phyloP scores from a whole-genome alignment of 1,284 basidiomycete species.

The Cryptococcus sp. region DNA sequence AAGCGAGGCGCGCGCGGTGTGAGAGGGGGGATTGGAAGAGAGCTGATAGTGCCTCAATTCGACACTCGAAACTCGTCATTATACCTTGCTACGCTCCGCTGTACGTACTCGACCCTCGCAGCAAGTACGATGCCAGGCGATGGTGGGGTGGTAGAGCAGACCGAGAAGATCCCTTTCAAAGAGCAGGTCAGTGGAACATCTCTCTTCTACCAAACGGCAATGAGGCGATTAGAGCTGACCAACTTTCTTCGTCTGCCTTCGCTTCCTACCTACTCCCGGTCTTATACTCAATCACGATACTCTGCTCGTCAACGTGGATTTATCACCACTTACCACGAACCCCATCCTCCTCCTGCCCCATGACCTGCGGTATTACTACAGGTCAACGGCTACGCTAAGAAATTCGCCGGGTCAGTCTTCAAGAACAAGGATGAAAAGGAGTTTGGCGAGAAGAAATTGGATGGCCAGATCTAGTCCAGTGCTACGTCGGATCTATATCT shows the following conservation, averaged over 20 bases:
- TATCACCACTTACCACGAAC: not conserved
- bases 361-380: slow-evolving; percentile 5
- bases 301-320: not conserved
- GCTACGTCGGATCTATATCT: too few relatives aligned
- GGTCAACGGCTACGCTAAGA: slow-evolving; percentile 49
- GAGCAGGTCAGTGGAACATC: slow-evolving; percentile 37
- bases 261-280: too few relatives aligned
- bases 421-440: slow-evolving; percentile 41
- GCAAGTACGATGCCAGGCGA: slow-evolving; percentile 38
- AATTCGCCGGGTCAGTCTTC: slow-evolving; percentile 40
- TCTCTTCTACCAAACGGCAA: not conserved
- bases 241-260: too few relatives aligned
- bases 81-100: too few relatives aligned
- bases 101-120: slow-evolving; percentile 8
- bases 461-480: slow-evolving; percentile 26
- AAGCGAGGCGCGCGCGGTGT: too few relatives aligned
- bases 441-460: slow-evolving; percentile 40
- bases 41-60: too few relatives aligned
- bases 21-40: not conserved
- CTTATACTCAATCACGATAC: too few relatives aligned
- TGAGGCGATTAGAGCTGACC: too few relatives aligned
- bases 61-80: too few relatives aligned
- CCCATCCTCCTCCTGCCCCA: not conserved
- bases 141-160: slow-evolving; percentile 22
- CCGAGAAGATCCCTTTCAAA: slow-evolving; percentile 40